A percentile compares a stretch with the other conserved stretches of the same genome.
Conservation (phyloP, 1,284 basidiomycete genomes). For the Sparassis latifolia region DNA sequence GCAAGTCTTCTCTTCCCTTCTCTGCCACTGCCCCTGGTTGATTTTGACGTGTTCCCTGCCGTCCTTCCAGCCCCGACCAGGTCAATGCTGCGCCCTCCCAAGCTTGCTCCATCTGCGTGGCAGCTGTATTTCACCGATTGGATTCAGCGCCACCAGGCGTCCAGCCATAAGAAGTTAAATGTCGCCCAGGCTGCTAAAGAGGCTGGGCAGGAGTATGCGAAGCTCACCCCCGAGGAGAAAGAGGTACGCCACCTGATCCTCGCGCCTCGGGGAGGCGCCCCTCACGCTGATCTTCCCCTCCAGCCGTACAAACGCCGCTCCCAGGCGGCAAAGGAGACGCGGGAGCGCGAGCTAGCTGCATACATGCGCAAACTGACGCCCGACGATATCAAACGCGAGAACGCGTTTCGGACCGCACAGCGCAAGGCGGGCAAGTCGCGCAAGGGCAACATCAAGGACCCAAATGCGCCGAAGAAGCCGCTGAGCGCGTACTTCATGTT, state of each 20-base stretch:
- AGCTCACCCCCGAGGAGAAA: slow-evolving; percentile 74
- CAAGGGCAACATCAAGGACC: slow-evolving; percentile 94
- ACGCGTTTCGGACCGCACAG: slow-evolving; percentile 85
- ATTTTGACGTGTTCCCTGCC: slow-evolving; percentile 8
- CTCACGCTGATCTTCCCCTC: background rate
- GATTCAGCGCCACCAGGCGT: slow-evolving; percentile 84
- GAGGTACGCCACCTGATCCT: slow-evolving; percentile 42
- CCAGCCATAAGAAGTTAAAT: slow-evolving; percentile 79
- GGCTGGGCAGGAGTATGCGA: slow-evolving; percentile 86
- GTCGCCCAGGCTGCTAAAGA: slow-evolving; percentile 95
- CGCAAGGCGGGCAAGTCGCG: slow-evolving; percentile 90
- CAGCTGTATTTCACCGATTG: slow-evolving; percentile 96
- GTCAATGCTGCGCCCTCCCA: slow-evolving; percentile 78
- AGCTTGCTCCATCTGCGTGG: slow-evolving; percentile 93
- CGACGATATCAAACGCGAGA: slow-evolving; percentile 93
- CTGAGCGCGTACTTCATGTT: slow-evolving; percentile 95
- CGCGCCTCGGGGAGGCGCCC: background rate
- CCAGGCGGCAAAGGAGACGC: slow-evolving; percentile 75
- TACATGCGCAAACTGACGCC: slow-evolving; percentile 91
- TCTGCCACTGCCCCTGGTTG: slow-evolving; percentile 11
- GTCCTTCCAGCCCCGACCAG: slow-evolving; percentile 44
- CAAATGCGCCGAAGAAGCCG: slow-evolving; percentile 95
- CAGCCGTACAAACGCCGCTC: slow-evolving; percentile 82
- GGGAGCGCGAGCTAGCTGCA: slow-evolving; percentile 75
- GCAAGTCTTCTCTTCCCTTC: slow-evolving; percentile 7